These are phyloP conservation scores for Torulaspora indica DNA, from an alignment of 805 yeast genomes.

Conservation along the genomic window DNA sequence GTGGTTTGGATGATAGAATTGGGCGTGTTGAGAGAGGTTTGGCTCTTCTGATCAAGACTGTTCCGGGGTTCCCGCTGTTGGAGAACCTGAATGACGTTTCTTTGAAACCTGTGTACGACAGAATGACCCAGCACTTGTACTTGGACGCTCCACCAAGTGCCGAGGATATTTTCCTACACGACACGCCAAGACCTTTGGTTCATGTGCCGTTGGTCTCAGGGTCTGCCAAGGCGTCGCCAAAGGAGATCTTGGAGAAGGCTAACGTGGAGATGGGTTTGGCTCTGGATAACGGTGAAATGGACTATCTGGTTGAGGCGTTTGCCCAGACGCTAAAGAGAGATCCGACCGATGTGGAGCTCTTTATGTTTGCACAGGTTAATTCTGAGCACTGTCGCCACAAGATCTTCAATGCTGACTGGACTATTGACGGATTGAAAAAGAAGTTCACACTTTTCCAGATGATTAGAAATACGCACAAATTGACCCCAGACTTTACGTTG, in stretches of 20 bases:
- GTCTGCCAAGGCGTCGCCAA: conserved; percentile 31
- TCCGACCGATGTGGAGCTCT: conserved; percentile 96
- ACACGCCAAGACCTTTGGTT: conserved; percentile 77
- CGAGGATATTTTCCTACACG: conserved; percentile 71
- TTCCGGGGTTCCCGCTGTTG: conserved; percentile 64
- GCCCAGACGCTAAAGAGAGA: conserved; percentile 70
- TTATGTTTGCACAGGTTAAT: conserved; percentile 99
- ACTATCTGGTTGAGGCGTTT: conserved; percentile 79
- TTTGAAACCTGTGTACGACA: conserved; percentile 73
- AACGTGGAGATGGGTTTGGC: conserved; percentile 87
- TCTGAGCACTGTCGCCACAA: conserved; percentile 99
- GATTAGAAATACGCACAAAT: conserved; percentile 89
- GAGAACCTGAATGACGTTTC: conserved; percentile 51
- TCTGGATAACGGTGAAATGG: conserved; percentile 89
- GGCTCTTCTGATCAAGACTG: conserved; percentile 64
- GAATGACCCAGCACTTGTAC: conserved; percentile 85
- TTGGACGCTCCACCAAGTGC: conserved; percentile 57
- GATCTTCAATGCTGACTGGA: conserved; percentile 98
- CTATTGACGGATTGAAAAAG: conserved; percentile 76
- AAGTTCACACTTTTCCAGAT: conserved; percentile 78
- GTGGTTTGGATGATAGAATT: conserved; percentile 68
- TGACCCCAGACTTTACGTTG: conserved; percentile 74
- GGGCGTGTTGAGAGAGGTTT: conserved; percentile 90
- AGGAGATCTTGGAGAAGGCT: conserved; percentile 63
- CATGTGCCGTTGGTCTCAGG: conserved; percentile 56